Conservation (phyloP, 176 grass and related monocot species). For the Cymbopogon citratus region DNA sequence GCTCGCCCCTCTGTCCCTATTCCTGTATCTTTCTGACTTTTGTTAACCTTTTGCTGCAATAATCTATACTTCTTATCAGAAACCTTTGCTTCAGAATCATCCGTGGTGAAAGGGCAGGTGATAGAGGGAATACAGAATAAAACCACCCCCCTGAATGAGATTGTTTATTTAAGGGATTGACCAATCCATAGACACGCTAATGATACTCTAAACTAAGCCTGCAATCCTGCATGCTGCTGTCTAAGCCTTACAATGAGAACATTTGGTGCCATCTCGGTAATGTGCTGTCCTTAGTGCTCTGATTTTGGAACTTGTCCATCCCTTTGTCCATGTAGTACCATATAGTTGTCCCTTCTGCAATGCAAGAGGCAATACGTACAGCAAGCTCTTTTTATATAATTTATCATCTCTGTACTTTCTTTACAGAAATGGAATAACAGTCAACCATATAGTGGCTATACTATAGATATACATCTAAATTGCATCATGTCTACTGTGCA, state of each 20-base stretch:
- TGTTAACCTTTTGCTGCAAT: neutral
- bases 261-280: slow-evolving; percentile 23
- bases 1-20: neutral
- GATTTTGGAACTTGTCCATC: slow-evolving; percentile 11
- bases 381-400: neutral
- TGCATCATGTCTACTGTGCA: neutral
- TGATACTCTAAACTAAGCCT: slow-evolving; percentile 33
- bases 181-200: slow-evolving; percentile 4
- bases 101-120: slow-evolving; percentile 21
- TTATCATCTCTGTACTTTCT: neutral
- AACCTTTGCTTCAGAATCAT: slow-evolving; percentile 32
- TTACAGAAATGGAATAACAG: neutral
- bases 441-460: neutral
- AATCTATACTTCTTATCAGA: slow-evolving; percentile 26
- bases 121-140: slow-evolving; percentile 35
- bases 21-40: neutral
- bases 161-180: slow-evolving; percentile 33
- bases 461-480: neutral
- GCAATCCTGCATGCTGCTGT: slow-evolving; percentile 2
- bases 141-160: slow-evolving; percentile 12
- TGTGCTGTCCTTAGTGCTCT: slow-evolving; percentile 16
- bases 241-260: slow-evolving; percentile 25
- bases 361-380: neutral
- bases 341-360: neutral
- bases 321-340: neutral